Conservation (phyloP, 31 red algal species). For the Bonnemaisonia californica region DNA sequence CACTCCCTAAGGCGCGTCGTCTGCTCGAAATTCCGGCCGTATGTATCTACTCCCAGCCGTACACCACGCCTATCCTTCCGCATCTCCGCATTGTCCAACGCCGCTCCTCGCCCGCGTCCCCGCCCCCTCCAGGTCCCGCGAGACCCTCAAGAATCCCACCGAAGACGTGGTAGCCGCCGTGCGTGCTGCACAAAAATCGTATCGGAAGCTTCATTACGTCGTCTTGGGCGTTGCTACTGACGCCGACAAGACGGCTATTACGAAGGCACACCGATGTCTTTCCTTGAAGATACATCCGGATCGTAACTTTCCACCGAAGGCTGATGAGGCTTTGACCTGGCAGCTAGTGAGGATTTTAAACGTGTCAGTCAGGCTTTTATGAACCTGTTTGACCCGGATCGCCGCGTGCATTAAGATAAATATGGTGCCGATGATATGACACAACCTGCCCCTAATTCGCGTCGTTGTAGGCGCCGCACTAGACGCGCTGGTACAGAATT, state of each 20-base stretch:
- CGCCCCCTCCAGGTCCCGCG: neutral
- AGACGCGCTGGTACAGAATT: no score
- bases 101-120: constrained; percentile 3
- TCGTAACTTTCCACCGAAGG: constrained; percentile 51
- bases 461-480: no score
- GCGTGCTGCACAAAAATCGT: constrained; percentile 11
- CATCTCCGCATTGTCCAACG: neutral
- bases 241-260: constrained; percentile 34
- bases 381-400: constrained; percentile 47
- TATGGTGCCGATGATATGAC: constrained; percentile 10
- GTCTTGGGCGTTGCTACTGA: constrained; percentile 50
- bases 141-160: neutral
- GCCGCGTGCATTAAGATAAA: constrained; percentile 61
- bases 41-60: neutral
- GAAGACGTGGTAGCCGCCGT: constrained; percentile 37
- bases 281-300: constrained; percentile 79
- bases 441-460: no score
- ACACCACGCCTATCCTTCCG: neutral
- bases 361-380: constrained; percentile 64
- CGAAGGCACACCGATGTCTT: constrained; percentile 50
- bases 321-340: constrained; percentile 73
- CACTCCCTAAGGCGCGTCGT: constrained; percentile 2
- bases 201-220: constrained; percentile 53
- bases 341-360: constrained; percentile 73
- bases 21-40: neutral